phyloP scores from a whole-genome alignment of 768 basidiomycete genomes.

The Lactarius hengduanensis region DNA sequence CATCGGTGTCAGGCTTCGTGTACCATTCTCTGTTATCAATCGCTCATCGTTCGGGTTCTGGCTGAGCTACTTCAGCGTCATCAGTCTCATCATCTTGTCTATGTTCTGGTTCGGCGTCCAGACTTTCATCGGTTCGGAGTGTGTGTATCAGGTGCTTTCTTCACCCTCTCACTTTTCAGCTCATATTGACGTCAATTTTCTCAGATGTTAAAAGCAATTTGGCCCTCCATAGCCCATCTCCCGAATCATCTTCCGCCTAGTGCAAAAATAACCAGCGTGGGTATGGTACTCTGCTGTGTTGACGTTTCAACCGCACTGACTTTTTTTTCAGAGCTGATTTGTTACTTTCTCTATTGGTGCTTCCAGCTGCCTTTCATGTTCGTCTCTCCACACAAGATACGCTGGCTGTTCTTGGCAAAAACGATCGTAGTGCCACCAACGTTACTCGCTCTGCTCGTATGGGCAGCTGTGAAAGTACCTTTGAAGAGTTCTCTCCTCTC shows the following conservation, averaged over 20 bases:
- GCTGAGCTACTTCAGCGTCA: slow-evolving; percentile 82
- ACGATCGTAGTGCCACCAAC: slow-evolving; percentile 44
- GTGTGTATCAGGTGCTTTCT: slow-evolving; percentile 55
- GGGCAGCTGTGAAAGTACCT: slow-evolving; percentile 60
- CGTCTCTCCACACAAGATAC: slow-evolving; percentile 72
- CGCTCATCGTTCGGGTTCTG: slow-evolving; percentile 88
- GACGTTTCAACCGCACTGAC: slow-evolving; percentile 9
- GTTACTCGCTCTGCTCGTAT: slow-evolving; percentile 35
- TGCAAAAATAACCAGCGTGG: slow-evolving; percentile 62
- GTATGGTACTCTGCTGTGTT: slow-evolving; percentile 34
- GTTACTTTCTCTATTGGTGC: slow-evolving; percentile 76
- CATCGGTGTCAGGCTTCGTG: slow-evolving; percentile 70
- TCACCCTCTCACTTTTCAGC: background rate
- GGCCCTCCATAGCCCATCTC: slow-evolving; percentile 65
- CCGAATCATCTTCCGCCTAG: slow-evolving; percentile 60
- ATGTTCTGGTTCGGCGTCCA: slow-evolving; percentile 87
- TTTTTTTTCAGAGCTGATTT: slow-evolving; percentile 52
- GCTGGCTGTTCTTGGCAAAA: slow-evolving; percentile 71
- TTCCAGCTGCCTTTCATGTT: slow-evolving; percentile 74
- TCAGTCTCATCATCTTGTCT: slow-evolving; percentile 72
- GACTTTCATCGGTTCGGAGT: slow-evolving; percentile 59
- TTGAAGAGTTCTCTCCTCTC: slow-evolving; percentile 55
- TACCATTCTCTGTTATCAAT: slow-evolving; percentile 76
- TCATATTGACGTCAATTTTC: background rate
- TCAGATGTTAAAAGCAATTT: slow-evolving; percentile 75